Evolutionary conservation across 805 yeast genomes (phyloP).

Genomic region (Candida endomychidarum): DNA sequence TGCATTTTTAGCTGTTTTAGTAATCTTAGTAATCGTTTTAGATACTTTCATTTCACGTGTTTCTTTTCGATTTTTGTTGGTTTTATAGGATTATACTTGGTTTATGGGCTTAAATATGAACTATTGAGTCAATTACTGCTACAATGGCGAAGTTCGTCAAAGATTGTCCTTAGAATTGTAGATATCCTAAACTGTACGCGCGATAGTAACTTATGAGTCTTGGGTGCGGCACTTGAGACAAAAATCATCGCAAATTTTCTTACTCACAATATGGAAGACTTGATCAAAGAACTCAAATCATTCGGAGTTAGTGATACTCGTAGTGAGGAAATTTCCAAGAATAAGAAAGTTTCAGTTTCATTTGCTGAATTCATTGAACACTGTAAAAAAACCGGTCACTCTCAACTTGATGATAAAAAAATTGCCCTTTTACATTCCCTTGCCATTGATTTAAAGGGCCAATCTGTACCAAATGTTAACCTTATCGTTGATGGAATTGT

Average conservation of each 20-base stretch:
- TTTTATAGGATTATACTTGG: too few species aligned
- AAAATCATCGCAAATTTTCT: background rate
- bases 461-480: slow-evolving; percentile 47
- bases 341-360: slow-evolving; percentile 77
- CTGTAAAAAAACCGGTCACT: slow-evolving; percentile 11
- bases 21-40: slow-evolving; percentile 1
- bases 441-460: slow-evolving; percentile 70
- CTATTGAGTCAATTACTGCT: too few species aligned
- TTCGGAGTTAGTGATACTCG: slow-evolving; percentile 74
- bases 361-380: slow-evolving; percentile 61
- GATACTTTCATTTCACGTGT: background rate
- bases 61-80: too few species aligned
- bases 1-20: slow-evolving; percentile 1
- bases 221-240: too few species aligned
- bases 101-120: background rate
- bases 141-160: too few species aligned
- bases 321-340: slow-evolving; percentile 77
- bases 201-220: too few species aligned
- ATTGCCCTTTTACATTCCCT: slow-evolving; percentile 71
- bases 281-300: slow-evolving; percentile 35
- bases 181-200: too few species aligned
- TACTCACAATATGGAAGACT: slow-evolving; percentile 20
- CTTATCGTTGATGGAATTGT: slow-evolving; percentile 61
- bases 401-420: slow-evolving; percentile 50
- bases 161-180: too few species aligned